Evolutionary conservation across 2,329 filamentous ascomycete species (phyloP), one percentile per base, ranked within the genome.

Genomic region (Penicillium sumatraense): DNA sequence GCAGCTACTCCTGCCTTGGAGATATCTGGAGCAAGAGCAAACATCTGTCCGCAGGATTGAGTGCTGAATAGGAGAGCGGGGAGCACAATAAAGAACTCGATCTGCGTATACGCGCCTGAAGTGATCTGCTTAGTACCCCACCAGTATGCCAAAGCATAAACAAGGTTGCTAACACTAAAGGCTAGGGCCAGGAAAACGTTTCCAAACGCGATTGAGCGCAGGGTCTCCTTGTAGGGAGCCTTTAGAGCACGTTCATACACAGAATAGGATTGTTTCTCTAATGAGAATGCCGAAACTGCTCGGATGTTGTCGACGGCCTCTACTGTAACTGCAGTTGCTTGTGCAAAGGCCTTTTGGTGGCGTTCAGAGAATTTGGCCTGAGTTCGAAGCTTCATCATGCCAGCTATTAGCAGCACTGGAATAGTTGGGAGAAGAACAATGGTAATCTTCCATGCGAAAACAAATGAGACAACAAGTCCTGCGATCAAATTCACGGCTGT

Each of bases 101-200:
- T 82, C 35, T 86, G 84, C 45, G 83, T 82, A 61, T 88, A 88
- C 49, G 84, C 73, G 2, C 88, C 88, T 33, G 81, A 78, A 42
- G 86, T 82, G 57, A 92, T 89, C 61, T 86, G 83, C 61, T 83
- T 86, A 0, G 88, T 83, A 1, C 89, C 89, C 88, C 89, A 92
- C 87, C 89, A 93, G 73, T 91, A 92, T 0, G 88, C 86, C 53
- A 93, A 83, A 0, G 88, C 86, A 66, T 91, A 89, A 27, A 91
- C 83, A 49, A 90, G 79, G 65, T 87, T 88, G 33, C 85, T 83
- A 21, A 76, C 60, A 16, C 70, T 70, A 51, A 75, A 77, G 1
- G 75, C 71, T 35, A 77, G 61, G 1, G 78, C 77, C 42, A 78
- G 66, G 69, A 75, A 78, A 35, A 78, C 63, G 60, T 75, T 79